A percentile compares a stretch with the other conserved stretches of the same genome.
phyloP scores from a whole-genome alignment of 2,329 filamentous ascomycete genomes.

The Botryosphaeria dothidea region DNA sequence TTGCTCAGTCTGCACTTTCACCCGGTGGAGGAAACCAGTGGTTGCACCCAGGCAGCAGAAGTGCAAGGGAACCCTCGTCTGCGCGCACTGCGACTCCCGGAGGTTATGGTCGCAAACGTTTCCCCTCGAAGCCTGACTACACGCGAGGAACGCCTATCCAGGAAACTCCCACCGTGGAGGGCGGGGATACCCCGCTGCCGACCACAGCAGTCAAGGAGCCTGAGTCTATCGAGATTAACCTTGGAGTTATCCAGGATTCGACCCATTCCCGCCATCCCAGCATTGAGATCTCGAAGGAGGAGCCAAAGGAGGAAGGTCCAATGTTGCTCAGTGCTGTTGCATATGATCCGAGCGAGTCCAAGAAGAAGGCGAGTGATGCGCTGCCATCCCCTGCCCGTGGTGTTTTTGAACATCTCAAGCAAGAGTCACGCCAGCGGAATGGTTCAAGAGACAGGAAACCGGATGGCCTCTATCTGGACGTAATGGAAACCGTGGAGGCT shows the following conservation, averaged over 20 bases:
- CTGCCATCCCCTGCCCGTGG: slow-evolving; percentile 70
- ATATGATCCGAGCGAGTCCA: slow-evolving; percentile 32
- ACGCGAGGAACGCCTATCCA: slow-evolving; percentile 29
- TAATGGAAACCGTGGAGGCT: slow-evolving; percentile 45
- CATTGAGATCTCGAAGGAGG: slow-evolving; percentile 8
- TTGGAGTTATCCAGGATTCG: not conserved
- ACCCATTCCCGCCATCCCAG: slow-evolving; percentile 3
- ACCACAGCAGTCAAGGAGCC: slow-evolving; percentile 22
- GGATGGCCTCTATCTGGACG: slow-evolving; percentile 59
- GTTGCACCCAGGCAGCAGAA: slow-evolving; percentile 34
- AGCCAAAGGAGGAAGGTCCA: slow-evolving; percentile 49
- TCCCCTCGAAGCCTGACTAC: slow-evolving; percentile 50
- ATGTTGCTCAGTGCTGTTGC: slow-evolving; percentile 40
- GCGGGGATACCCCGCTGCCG: slow-evolving; percentile 8
- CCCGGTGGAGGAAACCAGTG: slow-evolving; percentile 58
- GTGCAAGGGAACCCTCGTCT: slow-evolving; percentile 48
- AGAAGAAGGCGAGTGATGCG: slow-evolving; percentile 46
- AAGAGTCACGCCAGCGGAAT: slow-evolving; percentile 63
- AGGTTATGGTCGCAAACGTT: slow-evolving; percentile 66
- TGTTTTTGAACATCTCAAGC: slow-evolving; percentile 62
- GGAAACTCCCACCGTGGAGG: slow-evolving; percentile 9
- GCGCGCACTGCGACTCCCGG: slow-evolving; percentile 57
- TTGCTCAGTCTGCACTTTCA: slow-evolving; percentile 67
- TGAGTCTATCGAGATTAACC: slow-evolving; percentile 10
- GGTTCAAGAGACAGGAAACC: slow-evolving; percentile 79